Conservation (phyloP, 2,329 filamentous ascomycete species). For the Aspergillus vadensis region DNA sequence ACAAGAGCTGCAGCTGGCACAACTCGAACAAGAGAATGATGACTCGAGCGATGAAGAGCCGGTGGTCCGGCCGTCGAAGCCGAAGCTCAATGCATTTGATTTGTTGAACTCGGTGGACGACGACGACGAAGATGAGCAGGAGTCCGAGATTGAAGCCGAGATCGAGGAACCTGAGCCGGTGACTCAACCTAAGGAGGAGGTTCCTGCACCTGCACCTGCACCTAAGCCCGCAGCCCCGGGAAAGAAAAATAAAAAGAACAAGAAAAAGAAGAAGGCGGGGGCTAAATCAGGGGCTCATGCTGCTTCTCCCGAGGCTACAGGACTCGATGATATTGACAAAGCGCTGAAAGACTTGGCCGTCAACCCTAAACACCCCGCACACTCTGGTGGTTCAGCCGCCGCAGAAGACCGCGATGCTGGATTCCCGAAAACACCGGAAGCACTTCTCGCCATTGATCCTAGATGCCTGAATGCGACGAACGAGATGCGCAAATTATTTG, state of each 20-base stretch:
- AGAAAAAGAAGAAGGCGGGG: slow-evolving; percentile 63
- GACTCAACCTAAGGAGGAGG: slow-evolving; percentile 19
- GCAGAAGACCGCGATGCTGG: slow-evolving; percentile 38
- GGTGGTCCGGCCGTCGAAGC: slow-evolving; percentile 34
- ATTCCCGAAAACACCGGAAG: slow-evolving; percentile 47
- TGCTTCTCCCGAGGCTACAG: slow-evolving; percentile 26
- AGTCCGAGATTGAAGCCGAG: slow-evolving; percentile 31
- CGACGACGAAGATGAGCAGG: slow-evolving; percentile 43
- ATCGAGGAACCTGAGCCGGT: slow-evolving; percentile 11
- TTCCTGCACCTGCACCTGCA: slow-evolving; percentile 18
- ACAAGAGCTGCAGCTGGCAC: slow-evolving; percentile 50
- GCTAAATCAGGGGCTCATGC: slow-evolving; percentile 36
- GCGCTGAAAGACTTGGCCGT: slow-evolving; percentile 62
- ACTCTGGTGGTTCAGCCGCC: slow-evolving; percentile 27
- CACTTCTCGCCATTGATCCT: slow-evolving; percentile 64
- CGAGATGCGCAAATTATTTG: slow-evolving; percentile 82
- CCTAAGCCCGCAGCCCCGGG: slow-evolving; percentile 22
- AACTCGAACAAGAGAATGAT: slow-evolving; percentile 41
- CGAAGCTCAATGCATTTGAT: slow-evolving; percentile 57
- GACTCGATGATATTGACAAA: slow-evolving; percentile 66
- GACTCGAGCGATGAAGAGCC: slow-evolving; percentile 46
- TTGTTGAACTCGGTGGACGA: slow-evolving; percentile 51
- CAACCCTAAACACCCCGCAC: slow-evolving; percentile 29
- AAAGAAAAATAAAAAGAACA: slow-evolving; percentile 55
- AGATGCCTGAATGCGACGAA: slow-evolving; percentile 81